phyloP scores from a whole-genome alignment of 2,329 filamentous ascomycete species.

The Aspergillus eucalypticola region DNA sequence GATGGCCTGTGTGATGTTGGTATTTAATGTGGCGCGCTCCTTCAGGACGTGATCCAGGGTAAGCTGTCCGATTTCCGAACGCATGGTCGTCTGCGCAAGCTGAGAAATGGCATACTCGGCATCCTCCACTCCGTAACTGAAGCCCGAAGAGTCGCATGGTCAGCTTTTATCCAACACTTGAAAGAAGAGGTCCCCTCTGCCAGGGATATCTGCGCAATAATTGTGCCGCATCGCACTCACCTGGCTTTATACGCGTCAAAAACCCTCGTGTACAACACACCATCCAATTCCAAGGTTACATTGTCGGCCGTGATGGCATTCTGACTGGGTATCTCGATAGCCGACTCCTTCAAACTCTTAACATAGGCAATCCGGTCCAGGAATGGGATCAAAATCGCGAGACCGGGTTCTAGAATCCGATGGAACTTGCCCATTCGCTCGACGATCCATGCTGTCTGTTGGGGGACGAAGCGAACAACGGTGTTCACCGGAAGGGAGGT shows the following conservation, averaged over 20 bases:
- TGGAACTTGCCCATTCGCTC: slow-evolving; percentile 99
- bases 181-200: neutral
- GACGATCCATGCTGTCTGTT: slow-evolving; percentile 99
- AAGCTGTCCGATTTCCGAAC: slow-evolving; percentile 94
- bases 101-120: slow-evolving; percentile 98
- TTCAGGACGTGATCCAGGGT: slow-evolving; percentile 97
- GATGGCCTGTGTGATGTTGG: slow-evolving; percentile 97
- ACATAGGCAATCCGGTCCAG: slow-evolving; percentile 97
- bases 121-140: slow-evolving; percentile 94
- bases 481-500: slow-evolving; percentile 83
- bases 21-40: slow-evolving; percentile 93
- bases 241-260: slow-evolving; percentile 98
- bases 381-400: slow-evolving; percentile 85
- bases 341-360: slow-evolving; percentile 93
- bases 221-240: slow-evolving; percentile 49
- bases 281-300: slow-evolving; percentile 93
- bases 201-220: neutral
- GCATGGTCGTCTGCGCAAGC: slow-evolving; percentile 97
- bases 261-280: slow-evolving; percentile 90
- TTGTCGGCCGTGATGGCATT: slow-evolving; percentile 98
- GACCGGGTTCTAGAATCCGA: slow-evolving; percentile 85
- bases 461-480: slow-evolving; percentile 93
- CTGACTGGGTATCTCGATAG: slow-evolving; percentile 95
- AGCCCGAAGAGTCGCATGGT: neutral
- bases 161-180: neutral